phyloP scores from a whole-genome alignment of 495 filamentous ascomycete genomes.

The Tuber microsphaerosporum region DNA sequence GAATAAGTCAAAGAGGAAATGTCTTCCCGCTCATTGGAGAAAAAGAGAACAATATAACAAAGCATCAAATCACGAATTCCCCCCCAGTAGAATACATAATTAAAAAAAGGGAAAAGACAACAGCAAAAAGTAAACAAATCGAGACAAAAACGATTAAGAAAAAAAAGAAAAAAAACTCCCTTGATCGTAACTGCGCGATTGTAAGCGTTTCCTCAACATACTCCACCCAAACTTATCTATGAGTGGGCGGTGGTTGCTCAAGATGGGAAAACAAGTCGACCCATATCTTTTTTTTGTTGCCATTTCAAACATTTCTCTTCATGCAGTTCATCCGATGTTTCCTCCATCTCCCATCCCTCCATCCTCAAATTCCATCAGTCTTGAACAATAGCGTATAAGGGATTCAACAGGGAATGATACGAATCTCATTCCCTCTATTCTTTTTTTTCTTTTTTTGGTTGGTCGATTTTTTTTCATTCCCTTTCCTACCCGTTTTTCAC shows the following conservation, averaged over 20 bases:
- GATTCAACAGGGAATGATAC: background rate
- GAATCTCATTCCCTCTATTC: background rate
- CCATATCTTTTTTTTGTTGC: background rate
- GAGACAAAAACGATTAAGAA: background rate
- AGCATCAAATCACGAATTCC: conserved; percentile 20
- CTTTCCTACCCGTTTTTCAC: background rate
- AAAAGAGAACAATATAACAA: background rate
- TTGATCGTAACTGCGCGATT: background rate
- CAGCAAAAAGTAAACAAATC: conserved; percentile 1
- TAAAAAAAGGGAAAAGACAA: conserved; percentile 17
- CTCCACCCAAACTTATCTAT: background rate
- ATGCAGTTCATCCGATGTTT: conserved; percentile 4
- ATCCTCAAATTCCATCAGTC: background rate
- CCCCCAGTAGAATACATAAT: conserved; percentile 19
- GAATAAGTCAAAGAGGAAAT: background rate
- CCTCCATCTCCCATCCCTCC: background rate
- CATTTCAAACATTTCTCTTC: conserved; percentile 1
- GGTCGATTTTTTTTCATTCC: background rate
- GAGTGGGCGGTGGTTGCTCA: background rate
- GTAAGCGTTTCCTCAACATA: background rate
- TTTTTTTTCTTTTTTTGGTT: background rate
- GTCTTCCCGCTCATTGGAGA: background rate
- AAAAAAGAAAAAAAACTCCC: background rate
- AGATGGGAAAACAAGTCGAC: background rate
- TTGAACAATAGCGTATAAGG: background rate